Evolutionary conservation across 1,284 basidiomycete species (phyloP), one percentile per base, ranked within the genome.

Genomic region (Cerioporus squamosus): DNA sequence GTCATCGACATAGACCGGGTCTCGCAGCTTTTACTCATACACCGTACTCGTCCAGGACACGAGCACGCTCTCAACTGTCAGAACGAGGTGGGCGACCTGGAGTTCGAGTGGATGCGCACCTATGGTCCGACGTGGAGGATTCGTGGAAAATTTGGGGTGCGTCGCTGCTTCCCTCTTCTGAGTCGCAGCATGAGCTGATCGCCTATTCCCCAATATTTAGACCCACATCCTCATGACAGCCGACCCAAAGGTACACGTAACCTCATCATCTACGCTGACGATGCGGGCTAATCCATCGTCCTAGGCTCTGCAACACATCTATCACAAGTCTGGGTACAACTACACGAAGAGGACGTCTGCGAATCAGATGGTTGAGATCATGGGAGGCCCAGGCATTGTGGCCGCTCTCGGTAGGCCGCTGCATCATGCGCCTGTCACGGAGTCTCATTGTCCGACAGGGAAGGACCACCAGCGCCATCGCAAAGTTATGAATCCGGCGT

Each of bases 401-500:
- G 60, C 53, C 23, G 56, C 54, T 7, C 33, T 58, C 23, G 67
- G 68, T 66, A 44, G 12, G 63, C 9, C 8, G 12, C 26, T 9
- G 5, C 12, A 5, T 17, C n/a, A 7, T 36, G 60, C 61, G n/a
- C n/a, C 12, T 0, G 24, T 53, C 15, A 9, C 23, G 17, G 33
- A 6, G 23, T 15, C 38, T 38, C 3, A n/a, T 5, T 36, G 5
- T 14, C 5, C 24, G 17, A 2, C 18, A 69, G 71, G 65, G 3
- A 59, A 57, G 22, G 59, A 46, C 12, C 71, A 73, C 46, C 63
- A 57, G 7, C 67, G 71, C 2, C 72, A 74, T n/a, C 60, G 70
- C 24, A 71, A 69, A 55, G 59, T 70, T 46, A 72, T 74, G 66
- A 68, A 62, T 23, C 70, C 70, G 0, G 67, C 71, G 0, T 74